Evolutionary conservation across 305 asterid genomes (phyloP).

Genomic region (Ruellia speciosa): DNA sequence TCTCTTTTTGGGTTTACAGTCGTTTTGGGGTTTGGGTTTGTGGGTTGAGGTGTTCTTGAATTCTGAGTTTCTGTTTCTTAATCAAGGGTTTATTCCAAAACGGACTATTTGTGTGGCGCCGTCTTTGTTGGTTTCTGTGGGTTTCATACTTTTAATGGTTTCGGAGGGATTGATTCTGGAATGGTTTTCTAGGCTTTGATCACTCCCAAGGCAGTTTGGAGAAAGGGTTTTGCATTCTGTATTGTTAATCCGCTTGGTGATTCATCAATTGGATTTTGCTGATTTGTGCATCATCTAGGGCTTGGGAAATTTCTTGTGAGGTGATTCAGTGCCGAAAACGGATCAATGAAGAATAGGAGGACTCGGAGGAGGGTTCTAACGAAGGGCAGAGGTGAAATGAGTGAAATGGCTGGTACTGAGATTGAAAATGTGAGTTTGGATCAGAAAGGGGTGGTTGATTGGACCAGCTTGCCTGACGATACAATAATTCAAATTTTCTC

Average conservation of each 20-base stretch:
- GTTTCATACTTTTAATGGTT: neutral
- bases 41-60: slow-evolving; percentile 23
- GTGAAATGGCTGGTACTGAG: slow-evolving; percentile 33
- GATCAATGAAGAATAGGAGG: slow-evolving; percentile 53
- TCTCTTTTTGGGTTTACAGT: neutral
- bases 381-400: slow-evolving; percentile 41
- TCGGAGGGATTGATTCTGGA: slow-evolving; percentile 15
- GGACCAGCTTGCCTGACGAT: slow-evolving; percentile 78
- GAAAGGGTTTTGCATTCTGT: neutral
- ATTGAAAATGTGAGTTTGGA: slow-evolving; percentile 33
- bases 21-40: slow-evolving; percentile 19
- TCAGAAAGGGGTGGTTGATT: slow-evolving; percentile 46
- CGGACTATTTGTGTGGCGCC: slow-evolving; percentile 10
- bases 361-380: slow-evolving; percentile 54
- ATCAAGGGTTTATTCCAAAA: slow-evolving; percentile 8
- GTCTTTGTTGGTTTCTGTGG: slow-evolving; percentile 19
- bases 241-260: no score
- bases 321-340: slow-evolving; percentile 10
- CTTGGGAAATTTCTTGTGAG: slow-evolving; percentile 1
- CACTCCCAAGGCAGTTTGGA: slow-evolving; percentile 8
- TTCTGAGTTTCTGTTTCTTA: slow-evolving; percentile 19
- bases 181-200: slow-evolving; percentile 5
- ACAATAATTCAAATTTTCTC: slow-evolving; percentile 66
- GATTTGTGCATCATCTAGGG: slow-evolving; percentile 5
- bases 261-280: no score